phyloP scores from a whole-genome alignment of 2,329 filamentous ascomycete genomes.

The Epichloe hybrida region DNA sequence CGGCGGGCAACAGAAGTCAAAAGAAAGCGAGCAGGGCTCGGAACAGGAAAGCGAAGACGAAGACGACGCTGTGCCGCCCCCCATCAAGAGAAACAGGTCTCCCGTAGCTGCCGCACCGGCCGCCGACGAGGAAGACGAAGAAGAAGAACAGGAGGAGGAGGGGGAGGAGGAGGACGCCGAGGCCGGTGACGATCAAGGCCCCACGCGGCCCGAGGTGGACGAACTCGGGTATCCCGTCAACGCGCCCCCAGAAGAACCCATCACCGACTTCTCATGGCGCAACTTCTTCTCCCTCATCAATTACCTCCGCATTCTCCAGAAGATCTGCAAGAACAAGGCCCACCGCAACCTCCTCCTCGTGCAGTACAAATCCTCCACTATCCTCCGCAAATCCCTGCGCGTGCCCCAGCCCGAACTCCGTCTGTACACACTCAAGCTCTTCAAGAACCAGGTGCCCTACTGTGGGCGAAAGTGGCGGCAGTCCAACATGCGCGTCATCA shows the following conservation, averaged over 20 bases:
- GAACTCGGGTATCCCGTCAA: slow-evolving; percentile 73
- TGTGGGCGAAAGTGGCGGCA: slow-evolving; percentile 97
- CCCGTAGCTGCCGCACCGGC: slow-evolving; percentile 21
- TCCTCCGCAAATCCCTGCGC: slow-evolving; percentile 81
- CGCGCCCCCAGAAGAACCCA: slow-evolving; percentile 57
- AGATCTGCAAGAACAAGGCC: slow-evolving; percentile 90
- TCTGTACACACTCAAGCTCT: slow-evolving; percentile 91
- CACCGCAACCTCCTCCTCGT: slow-evolving; percentile 90
- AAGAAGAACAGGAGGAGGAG: slow-evolving; percentile 13
- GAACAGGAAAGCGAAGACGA: slow-evolving; percentile 55
- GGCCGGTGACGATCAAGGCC: slow-evolving; percentile 20
- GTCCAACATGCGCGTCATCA: slow-evolving; percentile 97
- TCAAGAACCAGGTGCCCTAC: slow-evolving; percentile 97
- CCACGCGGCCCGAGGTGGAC: slow-evolving; percentile 53
- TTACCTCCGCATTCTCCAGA: slow-evolving; percentile 90
- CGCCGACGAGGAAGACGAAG: slow-evolving; percentile 7
- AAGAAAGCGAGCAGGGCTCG: slow-evolving; percentile 13
- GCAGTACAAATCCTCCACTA: slow-evolving; percentile 87
- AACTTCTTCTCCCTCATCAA: slow-evolving; percentile 95
- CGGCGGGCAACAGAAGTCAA: slow-evolving; percentile 19
- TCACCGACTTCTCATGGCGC: slow-evolving; percentile 82
- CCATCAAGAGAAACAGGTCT: slow-evolving; percentile 51
- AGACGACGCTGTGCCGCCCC: slow-evolving; percentile 77
- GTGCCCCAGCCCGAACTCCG: slow-evolving; percentile 78
- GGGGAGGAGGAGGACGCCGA: slow-evolving; percentile 13